phyloP scores from a whole-genome alignment of 2,329 filamentous ascomycete species.

The Amesomyces nigricolor region DNA sequence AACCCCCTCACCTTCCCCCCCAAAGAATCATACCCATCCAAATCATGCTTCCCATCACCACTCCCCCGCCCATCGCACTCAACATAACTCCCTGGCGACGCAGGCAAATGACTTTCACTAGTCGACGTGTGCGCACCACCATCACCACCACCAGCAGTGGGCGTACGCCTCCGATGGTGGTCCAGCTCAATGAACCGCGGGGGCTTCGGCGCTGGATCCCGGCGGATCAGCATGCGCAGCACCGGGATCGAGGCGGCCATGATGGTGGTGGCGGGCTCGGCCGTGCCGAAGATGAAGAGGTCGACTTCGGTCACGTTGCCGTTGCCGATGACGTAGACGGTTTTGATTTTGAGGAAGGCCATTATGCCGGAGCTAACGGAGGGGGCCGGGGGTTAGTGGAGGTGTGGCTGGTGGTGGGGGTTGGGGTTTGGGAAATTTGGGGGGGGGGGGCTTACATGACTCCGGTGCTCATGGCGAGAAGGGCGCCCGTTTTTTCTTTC shows the following conservation, averaged over 20 bases:
- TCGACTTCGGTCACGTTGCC: conserved; percentile 2
- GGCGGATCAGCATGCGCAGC: conserved; percentile 6
- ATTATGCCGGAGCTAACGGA: conserved; percentile 11
- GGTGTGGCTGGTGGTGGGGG: background rate
- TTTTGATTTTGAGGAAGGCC: conserved; percentile 18
- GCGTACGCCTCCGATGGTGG: background rate
- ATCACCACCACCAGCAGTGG: no score
- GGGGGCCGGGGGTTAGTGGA: background rate
- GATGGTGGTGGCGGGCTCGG: conserved; percentile 9
- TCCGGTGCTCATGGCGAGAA: conserved; percentile 33
- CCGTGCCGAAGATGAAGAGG: conserved; percentile 11
- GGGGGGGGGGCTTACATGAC: conserved; percentile 24
- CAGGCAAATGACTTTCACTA: no score
- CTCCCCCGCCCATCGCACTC: no score
- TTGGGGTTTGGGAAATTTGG: no score
- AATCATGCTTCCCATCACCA: no score
- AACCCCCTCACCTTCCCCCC: no score
- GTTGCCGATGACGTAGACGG: conserved; percentile 2
- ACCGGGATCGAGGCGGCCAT: conserved; percentile 13
- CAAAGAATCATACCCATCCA: no score
- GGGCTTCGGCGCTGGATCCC: background rate
- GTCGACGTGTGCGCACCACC: no score
- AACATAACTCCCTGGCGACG: no score
- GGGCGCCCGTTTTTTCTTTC: conserved; percentile 31
- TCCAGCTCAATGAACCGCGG: conserved; percentile 1